Conservation (phyloP, 2,329 filamentous ascomycete species). For the Aspergillus vadensis region DNA sequence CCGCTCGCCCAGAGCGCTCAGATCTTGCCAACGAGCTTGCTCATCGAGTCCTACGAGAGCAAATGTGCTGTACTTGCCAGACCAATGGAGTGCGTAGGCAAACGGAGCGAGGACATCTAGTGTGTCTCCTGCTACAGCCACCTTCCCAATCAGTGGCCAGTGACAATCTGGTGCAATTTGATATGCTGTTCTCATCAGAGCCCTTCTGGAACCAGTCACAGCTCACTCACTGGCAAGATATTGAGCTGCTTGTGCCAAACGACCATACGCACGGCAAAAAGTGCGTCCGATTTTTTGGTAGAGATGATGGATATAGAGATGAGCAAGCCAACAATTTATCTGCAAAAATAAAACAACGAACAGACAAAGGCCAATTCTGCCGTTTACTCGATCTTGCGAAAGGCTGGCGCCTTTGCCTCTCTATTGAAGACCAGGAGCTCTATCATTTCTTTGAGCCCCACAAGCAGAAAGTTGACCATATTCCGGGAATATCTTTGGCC, state of each 20-base stretch:
- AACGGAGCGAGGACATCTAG: background rate
- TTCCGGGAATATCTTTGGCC: background rate
- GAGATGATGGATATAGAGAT: too few relatives aligned
- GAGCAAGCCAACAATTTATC: background rate
- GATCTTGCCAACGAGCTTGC: background rate
- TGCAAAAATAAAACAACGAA: background rate
- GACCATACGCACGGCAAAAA: background rate
- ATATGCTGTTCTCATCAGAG: conserved; percentile 4
- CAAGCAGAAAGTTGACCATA: background rate
- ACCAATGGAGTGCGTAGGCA: background rate
- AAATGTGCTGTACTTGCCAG: background rate
- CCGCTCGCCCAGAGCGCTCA: background rate
- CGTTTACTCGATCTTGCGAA: background rate
- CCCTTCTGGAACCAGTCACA: background rate
- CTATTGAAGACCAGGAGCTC: background rate
- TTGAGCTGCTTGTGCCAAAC: background rate
- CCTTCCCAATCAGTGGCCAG: background rate
- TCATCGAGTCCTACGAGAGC: background rate
- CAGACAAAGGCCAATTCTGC: background rate
- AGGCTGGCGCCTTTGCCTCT: background rate
- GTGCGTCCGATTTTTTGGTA: background rate
- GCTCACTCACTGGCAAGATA: background rate
- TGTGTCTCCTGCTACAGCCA: background rate
- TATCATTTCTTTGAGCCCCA: background rate
- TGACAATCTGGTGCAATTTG: background rate